phyloP scores from a whole-genome alignment of 495 filamentous ascomycete genomes.

The Aspergillus avenaceus region DNA sequence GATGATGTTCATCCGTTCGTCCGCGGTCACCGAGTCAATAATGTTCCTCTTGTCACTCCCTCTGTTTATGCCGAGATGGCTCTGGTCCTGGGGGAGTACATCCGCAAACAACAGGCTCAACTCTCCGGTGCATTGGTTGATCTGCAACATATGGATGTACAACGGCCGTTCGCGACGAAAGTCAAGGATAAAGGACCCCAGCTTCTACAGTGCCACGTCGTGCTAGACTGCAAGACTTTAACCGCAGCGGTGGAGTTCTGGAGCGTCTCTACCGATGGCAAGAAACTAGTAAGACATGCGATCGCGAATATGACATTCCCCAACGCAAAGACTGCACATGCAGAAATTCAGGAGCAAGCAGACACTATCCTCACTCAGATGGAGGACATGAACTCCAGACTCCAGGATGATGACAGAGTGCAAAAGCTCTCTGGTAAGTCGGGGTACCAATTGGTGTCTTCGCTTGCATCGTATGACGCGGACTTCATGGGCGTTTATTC shows the following conservation, averaged over 20 bases:
- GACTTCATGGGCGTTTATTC: conserved; percentile 56
- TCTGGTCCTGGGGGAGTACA: conserved; percentile 12
- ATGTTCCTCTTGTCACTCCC: conserved; percentile 2
- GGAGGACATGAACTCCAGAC: neutral
- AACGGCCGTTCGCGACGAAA: neutral
- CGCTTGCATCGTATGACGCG: conserved; percentile 58
- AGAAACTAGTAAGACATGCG: neutral
- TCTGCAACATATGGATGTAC: neutral
- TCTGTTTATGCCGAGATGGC: conserved; percentile 26
- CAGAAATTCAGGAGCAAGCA: neutral
- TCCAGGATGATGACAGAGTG: neutral
- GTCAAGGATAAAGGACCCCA: neutral
- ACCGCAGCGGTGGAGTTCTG: neutral
- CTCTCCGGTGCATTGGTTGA: neutral
- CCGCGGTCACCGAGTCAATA: conserved; percentile 5
- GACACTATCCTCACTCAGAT: neutral
- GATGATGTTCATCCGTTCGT: neutral
- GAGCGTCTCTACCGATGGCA: neutral
- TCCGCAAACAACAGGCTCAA: neutral
- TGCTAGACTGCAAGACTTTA: neutral
- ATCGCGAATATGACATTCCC: neutral
- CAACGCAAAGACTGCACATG: neutral
- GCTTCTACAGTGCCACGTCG: neutral
- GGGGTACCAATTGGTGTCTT: conserved; percentile 63
- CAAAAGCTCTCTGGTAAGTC: conserved; percentile 38